Conservation (phyloP, 2,329 filamentous ascomycete genomes). For the Xylariaceae sp. region DNA sequence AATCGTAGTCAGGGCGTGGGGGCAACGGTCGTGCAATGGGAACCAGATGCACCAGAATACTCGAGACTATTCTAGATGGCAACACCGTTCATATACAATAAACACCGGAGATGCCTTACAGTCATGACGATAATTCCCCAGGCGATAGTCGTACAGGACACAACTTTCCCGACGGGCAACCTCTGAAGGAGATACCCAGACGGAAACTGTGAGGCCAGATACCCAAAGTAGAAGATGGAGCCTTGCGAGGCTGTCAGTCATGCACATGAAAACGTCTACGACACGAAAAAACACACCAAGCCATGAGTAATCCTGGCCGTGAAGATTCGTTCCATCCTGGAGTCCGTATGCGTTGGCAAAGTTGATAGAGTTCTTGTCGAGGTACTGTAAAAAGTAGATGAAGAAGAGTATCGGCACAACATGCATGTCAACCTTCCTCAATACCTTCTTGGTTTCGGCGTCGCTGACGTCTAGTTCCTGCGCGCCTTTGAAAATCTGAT, state of each 20-base stretch:
- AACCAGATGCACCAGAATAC: no score
- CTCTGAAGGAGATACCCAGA: constrained; percentile 42
- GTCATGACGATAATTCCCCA: constrained; percentile 47
- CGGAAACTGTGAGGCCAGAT: constrained; percentile 40
- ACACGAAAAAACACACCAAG: constrained; percentile 38
- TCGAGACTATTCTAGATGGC: no score
- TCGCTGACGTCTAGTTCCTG: constrained; percentile 19
- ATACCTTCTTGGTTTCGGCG: constrained; percentile 23
- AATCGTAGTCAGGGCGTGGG: no score
- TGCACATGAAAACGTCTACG: neutral
- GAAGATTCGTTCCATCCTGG: constrained; percentile 40
- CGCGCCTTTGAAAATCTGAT: constrained; percentile 24
- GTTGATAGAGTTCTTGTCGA: constrained; percentile 41
- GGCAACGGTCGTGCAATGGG: no score
- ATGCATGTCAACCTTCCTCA: constrained; percentile 29
- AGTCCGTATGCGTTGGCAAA: constrained; percentile 47
- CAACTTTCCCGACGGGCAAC: constrained; percentile 44
- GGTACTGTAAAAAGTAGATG: constrained; percentile 30
- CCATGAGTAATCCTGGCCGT: constrained; percentile 49
- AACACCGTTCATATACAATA: no score
- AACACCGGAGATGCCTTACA: constrained; percentile 5
- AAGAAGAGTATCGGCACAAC: constrained; percentile 27
- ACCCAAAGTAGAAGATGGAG: constrained; percentile 49
- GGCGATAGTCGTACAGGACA: constrained; percentile 37
- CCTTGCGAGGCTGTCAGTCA: constrained; percentile 17